Conservation (phyloP, 805 yeast genomes). For the Kuraishia cidri region DNA sequence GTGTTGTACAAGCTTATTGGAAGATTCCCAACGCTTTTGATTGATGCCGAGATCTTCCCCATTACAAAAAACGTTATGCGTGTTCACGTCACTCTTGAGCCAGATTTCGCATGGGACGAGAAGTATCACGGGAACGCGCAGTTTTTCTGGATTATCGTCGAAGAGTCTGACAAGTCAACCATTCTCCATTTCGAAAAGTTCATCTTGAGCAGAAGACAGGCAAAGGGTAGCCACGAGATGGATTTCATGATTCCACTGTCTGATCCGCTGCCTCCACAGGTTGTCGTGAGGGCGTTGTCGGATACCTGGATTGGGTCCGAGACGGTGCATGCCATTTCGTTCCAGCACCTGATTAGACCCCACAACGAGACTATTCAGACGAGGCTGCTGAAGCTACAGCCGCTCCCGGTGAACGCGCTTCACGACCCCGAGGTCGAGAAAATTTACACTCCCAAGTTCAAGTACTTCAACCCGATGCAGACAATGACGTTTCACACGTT, state of each 20-base stretch:
- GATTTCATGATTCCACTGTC: constrained; percentile 89
- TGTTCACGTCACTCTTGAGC: constrained; percentile 57
- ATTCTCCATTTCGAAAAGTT: constrained; percentile 80
- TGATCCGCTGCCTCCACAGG: constrained; percentile 87
- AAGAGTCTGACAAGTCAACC: constrained; percentile 66
- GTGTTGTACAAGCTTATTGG: constrained; percentile 51
- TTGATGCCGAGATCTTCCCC: constrained; percentile 82
- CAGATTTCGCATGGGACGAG: constrained; percentile 84
- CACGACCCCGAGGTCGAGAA: constrained; percentile 58
- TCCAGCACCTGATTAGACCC: constrained; percentile 86
- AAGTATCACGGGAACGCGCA: constrained; percentile 76
- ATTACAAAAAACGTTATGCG: constrained; percentile 82
- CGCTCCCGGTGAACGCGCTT: constrained; percentile 77
- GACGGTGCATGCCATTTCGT: constrained; percentile 65
- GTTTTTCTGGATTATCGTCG: constrained; percentile 88
- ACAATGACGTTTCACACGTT: constrained; percentile 92
- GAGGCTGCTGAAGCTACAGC: constrained; percentile 69
- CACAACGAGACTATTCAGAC: constrained; percentile 83
- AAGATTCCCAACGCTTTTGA: constrained; percentile 65
- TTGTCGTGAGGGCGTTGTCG: constrained; percentile 69
- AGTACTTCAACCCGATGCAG: constrained; percentile 96
- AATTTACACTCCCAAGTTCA: constrained; percentile 61
- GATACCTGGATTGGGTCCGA: constrained; percentile 91
- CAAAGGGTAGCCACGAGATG: constrained; percentile 53
- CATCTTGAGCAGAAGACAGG: constrained; percentile 50